phyloP scores from a whole-genome alignment of 2,329 filamentous ascomycete genomes.

The Teratosphaeriaceae sp. region DNA sequence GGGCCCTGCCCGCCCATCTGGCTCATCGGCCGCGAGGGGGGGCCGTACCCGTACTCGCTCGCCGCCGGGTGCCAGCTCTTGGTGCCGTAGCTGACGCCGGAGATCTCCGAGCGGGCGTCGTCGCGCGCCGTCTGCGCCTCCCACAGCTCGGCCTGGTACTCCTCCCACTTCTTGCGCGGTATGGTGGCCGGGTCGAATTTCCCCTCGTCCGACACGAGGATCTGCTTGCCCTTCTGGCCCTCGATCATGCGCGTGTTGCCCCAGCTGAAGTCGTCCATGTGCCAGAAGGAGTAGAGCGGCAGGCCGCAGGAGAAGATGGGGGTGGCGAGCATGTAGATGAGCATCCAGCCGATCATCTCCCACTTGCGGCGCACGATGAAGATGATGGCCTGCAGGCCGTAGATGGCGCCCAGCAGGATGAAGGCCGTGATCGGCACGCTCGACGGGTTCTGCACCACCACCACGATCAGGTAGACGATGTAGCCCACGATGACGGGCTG shows the following conservation, averaged over 20 bases:
- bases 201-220: slow-evolving; percentile 92
- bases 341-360: slow-evolving; percentile 99
- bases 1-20: slow-evolving; percentile 51
- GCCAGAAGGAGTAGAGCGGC: slow-evolving; percentile 94
- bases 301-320: slow-evolving; percentile 87
- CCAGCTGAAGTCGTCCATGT: slow-evolving; percentile 99
- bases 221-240: slow-evolving; percentile 85
- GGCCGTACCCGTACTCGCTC: slow-evolving; percentile 54
- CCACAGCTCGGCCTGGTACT: slow-evolving; percentile 97
- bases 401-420: slow-evolving; percentile 87
- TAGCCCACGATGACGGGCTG: slow-evolving; percentile 89
- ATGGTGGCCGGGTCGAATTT: slow-evolving; percentile 93
- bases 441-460: slow-evolving; percentile 54
- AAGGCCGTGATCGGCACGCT: slow-evolving; percentile 79
- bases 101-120: slow-evolving; percentile 78
- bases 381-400: slow-evolving; percentile 93
- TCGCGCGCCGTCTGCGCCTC: slow-evolving; percentile 79
- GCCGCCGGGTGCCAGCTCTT: slow-evolving; percentile 58
- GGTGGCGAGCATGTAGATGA: slow-evolving; percentile 86
- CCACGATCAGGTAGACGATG: slow-evolving; percentile 80
- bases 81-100: slow-evolving; percentile 91
- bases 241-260: slow-evolving; percentile 97
- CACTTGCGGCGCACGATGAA: slow-evolving; percentile 95
- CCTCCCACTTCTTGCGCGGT: slow-evolving; percentile 98
- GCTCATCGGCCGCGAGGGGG: slow-evolving; percentile 50